Base-by-base conservation (phyloP, 768 basidiomycete genomes). In the Termitomyces sp. region DNA sequence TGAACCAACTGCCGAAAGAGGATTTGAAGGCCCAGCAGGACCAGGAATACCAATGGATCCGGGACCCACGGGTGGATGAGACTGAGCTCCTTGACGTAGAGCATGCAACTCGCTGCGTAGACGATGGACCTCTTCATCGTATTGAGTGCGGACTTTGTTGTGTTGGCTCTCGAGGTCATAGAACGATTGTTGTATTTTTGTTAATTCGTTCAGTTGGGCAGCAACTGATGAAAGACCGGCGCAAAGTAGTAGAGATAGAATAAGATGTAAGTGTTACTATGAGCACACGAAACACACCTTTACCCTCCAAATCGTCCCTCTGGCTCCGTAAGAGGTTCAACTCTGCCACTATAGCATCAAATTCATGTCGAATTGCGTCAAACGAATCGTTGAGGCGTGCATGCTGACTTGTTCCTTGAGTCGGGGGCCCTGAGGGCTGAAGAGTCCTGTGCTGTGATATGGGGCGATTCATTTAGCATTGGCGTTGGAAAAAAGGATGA, bases 241-340 rank as follows among this genome's bases (percentile, higher is more conserved):
- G 34, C 16, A 5, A 31, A 52, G 49, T 5, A 36, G 33, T 37
- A 56, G 53, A 55, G 50, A 57, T 49, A 2, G n/a, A 58, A 34
- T n/a, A 42, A 24, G 22, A 52, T 15, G 55, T 31, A 20, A 8
- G 41, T 7, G 16, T 34, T 44, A 45, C 27, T 6, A 58, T 36
- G 20, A 41, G 36, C 5, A 13, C 11, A 41, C 18, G 47, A 33
- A 24, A 78, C 87, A 58, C 63, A 95, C 96, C 83, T 81, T 94
- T 95, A 6, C 77, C 78, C 74, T 98, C 95, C 69, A 87, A 91
- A 58, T 98, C 96, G 64, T 97, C 95, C 52, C 91, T 78, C 73
- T 96, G 91, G 33, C 76, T 79, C 57, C 92, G 82, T 65, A 89
- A 77, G 11, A 81, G 67, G n/a, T 73, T 76, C 52, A 90, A 74